Evolutionary conservation across 2,329 filamentous ascomycete genomes (phyloP).

Genomic region (Nothopassalora personata): DNA sequence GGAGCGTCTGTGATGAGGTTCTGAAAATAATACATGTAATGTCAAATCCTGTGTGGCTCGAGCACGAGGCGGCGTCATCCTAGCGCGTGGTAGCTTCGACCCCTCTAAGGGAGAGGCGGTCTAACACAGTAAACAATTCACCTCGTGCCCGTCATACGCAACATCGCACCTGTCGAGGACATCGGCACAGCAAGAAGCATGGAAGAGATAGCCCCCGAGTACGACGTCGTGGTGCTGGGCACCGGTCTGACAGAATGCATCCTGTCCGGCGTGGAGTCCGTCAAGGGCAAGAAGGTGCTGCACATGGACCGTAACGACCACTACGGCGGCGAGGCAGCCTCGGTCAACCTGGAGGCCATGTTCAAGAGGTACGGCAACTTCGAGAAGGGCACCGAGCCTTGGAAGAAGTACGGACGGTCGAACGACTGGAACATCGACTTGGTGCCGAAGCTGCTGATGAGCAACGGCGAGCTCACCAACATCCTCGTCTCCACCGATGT

Average conservation of each 20-base stretch:
- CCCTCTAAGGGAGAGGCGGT: no score
- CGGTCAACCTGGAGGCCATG: conserved; percentile 92
- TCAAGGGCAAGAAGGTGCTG: conserved; percentile 97
- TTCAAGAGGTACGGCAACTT: conserved; percentile 96
- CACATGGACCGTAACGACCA: conserved; percentile 98
- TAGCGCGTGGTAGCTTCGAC: no score
- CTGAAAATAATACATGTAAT: no score
- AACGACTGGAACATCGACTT: conserved; percentile 99
- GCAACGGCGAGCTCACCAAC: conserved; percentile 95
- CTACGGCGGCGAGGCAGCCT: conserved; percentile 95
- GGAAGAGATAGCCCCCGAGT: conserved; percentile 97
- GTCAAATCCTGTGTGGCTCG: no score
- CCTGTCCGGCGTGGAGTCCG: conserved; percentile 92
- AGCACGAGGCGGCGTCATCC: no score
- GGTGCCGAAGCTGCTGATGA: conserved; percentile 97
- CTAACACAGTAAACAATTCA: not conserved
- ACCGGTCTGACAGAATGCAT: conserved; percentile 99
- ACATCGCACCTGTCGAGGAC: not conserved
- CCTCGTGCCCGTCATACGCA: not conserved
- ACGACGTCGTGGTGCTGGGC: conserved; percentile 97
- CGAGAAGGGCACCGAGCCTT: conserved; percentile 73
- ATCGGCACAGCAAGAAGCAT: conserved; percentile 50
- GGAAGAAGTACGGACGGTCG: conserved; percentile 93
- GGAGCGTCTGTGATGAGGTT: not conserved
- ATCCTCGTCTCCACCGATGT: conserved; percentile 92